phyloP scores from a whole-genome alignment of 2,329 filamentous ascomycete species.

The Hymenoscyphus occultus region DNA sequence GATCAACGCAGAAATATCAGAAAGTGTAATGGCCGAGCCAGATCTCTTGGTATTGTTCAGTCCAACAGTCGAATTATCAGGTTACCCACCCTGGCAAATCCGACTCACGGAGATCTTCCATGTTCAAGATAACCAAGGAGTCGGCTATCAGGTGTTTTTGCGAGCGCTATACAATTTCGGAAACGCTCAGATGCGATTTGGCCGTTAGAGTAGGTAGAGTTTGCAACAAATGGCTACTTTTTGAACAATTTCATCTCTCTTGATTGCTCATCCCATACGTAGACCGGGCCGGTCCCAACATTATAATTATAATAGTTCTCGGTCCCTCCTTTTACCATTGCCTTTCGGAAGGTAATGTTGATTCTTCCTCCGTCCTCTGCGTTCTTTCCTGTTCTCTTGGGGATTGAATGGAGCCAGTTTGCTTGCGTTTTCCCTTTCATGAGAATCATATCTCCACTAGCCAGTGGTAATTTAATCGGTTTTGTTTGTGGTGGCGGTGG shows the following conservation, averaged over 20 bases:
- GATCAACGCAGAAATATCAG: conserved; percentile 81
- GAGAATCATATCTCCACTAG: conserved; percentile 72
- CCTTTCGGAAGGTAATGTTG: conserved; percentile 76
- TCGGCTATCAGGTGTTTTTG: conserved; percentile 93
- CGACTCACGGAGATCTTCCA: conserved; percentile 91
- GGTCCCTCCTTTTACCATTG: conserved; percentile 68
- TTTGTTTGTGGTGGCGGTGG: conserved; percentile 38
- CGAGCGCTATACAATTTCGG: conserved; percentile 80
- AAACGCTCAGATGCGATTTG: conserved; percentile 80
- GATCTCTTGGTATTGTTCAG: conserved; percentile 87
- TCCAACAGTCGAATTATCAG: conserved; percentile 76
- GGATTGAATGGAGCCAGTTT: conserved; percentile 75
- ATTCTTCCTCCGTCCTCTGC: conserved; percentile 61
- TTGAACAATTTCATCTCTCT: conserved; percentile 43
- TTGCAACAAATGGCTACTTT: conserved; percentile 8
- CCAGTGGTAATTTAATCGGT: conserved; percentile 52
- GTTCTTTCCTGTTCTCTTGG: conserved; percentile 66
- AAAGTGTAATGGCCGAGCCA: conserved; percentile 80
- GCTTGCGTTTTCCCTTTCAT: conserved; percentile 75
- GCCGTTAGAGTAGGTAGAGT: conserved; percentile 28
- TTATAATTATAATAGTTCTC: conserved; percentile 87
- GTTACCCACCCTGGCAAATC: conserved; percentile 96
- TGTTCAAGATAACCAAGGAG: conserved; percentile 71
- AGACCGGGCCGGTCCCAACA: conserved; percentile 67
- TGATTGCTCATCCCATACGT: conserved; percentile 59